Base-by-base conservation (phyloP, 768 basidiomycete genomes). In the Auricularia cornea region DNA sequence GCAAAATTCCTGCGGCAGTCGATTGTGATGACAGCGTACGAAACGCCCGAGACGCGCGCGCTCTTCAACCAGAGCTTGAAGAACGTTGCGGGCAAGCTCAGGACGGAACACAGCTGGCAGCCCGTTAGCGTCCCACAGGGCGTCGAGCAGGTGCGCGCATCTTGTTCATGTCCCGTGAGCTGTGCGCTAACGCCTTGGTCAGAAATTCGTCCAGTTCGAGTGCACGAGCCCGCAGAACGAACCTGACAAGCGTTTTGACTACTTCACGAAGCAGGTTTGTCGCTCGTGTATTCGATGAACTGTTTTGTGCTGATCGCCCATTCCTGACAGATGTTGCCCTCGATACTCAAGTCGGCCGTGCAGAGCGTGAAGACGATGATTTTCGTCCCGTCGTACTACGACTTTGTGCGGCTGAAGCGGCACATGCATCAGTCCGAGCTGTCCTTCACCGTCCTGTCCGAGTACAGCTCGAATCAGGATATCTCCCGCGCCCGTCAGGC, bases 401-500 rank as follows among this genome's bases (percentile, higher is more conserved):
- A 98, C 75, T 98, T 95, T 72, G 91, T 98, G 63, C 85, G 94
- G 26, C 80, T 99, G 10, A 89, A 90, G 64, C 94, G 94, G 64
- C 80, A 92, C 74, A 86, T 98, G 61, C 92, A 90, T 73, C 77
- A 82, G 63, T 78, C 81, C 12, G 83, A 85, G 18, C 79, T 91
- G 35, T 83, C 85, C 1, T 96, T 90, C 71, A 76, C 89, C 3
- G 85, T 95, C 30, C 84, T 99, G 59, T 97, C 94, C 2, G 97
- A 99, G 92, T 97, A 98, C 73, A 94, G 93, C 0, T 85, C 91
- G 12, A 95, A 93, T 67, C 87, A 91, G 73, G 96, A 98, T 62
- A 96, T 99, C 66, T 91, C 92, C 3, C 87, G 94, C 2, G 96
- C 95, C 0, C 83, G 97, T 52, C 91, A 94, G 68, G 84, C 89